Percentiles rank a stretch among this genome's conserved stretches.
Evolutionary conservation across 2,329 filamentous ascomycete species (phyloP).

Genomic region (Thelonectria olida): DNA sequence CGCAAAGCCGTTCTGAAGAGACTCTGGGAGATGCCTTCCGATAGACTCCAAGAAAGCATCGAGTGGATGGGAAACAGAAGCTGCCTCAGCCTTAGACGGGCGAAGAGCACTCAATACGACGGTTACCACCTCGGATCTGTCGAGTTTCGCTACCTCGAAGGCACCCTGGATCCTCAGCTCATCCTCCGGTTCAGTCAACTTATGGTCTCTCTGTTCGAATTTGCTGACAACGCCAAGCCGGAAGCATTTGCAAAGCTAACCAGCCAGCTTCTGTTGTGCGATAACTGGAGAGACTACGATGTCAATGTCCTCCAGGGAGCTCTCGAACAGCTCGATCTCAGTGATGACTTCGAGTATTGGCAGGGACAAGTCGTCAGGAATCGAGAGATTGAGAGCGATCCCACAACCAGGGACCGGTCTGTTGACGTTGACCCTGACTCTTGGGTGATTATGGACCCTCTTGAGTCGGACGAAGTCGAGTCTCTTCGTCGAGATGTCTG

Average conservation of each 20-base stretch:
- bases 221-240: slow-evolving; percentile 27
- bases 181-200: slow-evolving; percentile 32
- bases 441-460: neutral
- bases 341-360: slow-evolving; percentile 27
- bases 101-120: neutral
- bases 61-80: neutral
- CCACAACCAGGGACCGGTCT: neutral
- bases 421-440: neutral
- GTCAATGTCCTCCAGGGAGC: slow-evolving; percentile 12
- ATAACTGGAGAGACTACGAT: neutral
- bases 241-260: slow-evolving; percentile 19
- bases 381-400: neutral
- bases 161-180: slow-evolving; percentile 29
- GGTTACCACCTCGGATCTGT: slow-evolving; percentile 17
- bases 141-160: slow-evolving; percentile 34
- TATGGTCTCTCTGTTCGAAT: slow-evolving; percentile 30
- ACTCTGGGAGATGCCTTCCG: slow-evolving; percentile 10
- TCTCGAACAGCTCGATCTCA: slow-evolving; percentile 21
- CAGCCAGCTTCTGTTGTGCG: neutral
- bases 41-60: neutral
- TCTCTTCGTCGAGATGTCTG: neutral
- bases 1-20: slow-evolving; percentile 14
- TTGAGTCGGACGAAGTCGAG: neutral
- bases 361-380: neutral
- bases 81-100: neutral